These are phyloP conservation scores for Cladosporium sphaerospermum DNA, from an alignment of 2,329 filamentous ascomycete genomes.

Conservation along the genomic window DNA sequence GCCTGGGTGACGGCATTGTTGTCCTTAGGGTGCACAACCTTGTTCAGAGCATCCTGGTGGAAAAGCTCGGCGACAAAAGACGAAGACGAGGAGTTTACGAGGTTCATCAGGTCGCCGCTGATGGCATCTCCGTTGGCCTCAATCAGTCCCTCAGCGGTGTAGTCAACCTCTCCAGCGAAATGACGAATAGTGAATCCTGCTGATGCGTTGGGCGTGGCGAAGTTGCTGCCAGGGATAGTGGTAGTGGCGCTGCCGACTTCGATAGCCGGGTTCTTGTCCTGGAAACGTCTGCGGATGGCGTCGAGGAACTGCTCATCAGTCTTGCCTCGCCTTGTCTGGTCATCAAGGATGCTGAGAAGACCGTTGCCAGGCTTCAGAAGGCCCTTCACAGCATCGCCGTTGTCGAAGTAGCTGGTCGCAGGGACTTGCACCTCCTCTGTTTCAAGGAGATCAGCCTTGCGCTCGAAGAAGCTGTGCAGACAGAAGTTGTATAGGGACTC, in stretches of 20 bases:
- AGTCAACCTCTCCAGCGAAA: constrained; percentile 95
- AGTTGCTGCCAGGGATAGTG: constrained; percentile 80
- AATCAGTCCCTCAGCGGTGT: constrained; percentile 75
- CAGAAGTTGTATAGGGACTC: constrained; percentile 91
- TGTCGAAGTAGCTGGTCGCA: constrained; percentile 95
- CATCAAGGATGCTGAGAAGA: constrained; percentile 86
- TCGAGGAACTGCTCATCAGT: constrained; percentile 87
- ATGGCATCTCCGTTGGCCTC: constrained; percentile 97
- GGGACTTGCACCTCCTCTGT: constrained; percentile 87
- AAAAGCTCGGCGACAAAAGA: constrained; percentile 86
- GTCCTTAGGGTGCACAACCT: constrained; percentile 88
- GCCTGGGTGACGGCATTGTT: constrained; percentile 89
- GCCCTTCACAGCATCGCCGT: constrained; percentile 87
- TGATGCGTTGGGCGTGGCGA: constrained; percentile 72
- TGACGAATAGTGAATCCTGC: constrained; percentile 87
- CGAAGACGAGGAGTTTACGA: constrained; percentile 82
- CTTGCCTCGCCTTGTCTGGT: constrained; percentile 85
- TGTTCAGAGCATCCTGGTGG: constrained; percentile 90
- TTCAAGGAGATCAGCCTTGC: constrained; percentile 86
- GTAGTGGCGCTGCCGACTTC: constrained; percentile 67
- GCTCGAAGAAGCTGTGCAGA: constrained; percentile 91
- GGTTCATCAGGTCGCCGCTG: constrained; percentile 89
- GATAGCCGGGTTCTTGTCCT: constrained; percentile 89
- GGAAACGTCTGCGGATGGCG: constrained; percentile 84
- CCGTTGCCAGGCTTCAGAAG: constrained; percentile 90